Percentiles rank a stretch among this genome's conserved stretches.
These are phyloP conservation scores for Achaetomiella virescens DNA, from an alignment of 495 filamentous ascomycete species.

Conservation along the genomic window DNA sequence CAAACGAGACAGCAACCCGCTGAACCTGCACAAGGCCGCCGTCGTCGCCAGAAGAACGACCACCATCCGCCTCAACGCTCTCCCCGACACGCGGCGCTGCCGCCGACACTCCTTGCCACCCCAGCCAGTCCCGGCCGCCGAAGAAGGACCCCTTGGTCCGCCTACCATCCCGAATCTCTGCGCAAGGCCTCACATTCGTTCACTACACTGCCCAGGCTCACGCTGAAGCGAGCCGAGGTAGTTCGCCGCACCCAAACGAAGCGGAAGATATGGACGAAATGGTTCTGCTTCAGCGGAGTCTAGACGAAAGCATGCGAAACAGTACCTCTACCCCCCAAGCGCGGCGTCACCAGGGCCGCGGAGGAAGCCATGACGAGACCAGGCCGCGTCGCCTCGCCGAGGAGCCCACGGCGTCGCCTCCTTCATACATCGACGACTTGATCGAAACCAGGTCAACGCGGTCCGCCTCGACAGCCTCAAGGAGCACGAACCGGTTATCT, in stretches of 20 bases:
- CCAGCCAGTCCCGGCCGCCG: constrained; percentile 24
- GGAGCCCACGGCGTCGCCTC: constrained; percentile 20
- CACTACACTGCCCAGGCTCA: neutral
- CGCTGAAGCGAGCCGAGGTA: constrained; percentile 8
- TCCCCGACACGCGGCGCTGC: constrained; percentile 19
- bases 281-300: constrained; percentile 24
- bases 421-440: constrained; percentile 18
- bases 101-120: constrained; percentile 16
- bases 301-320: constrained; percentile 24
- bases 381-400: constrained; percentile 19
- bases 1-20: constrained; percentile 25
- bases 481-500: constrained; percentile 69
- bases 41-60: constrained; percentile 33
- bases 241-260: constrained; percentile 1
- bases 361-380: constrained; percentile 14
- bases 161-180: constrained; percentile 18
- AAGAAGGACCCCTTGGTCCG: constrained; percentile 19
- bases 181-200: constrained; percentile 24
- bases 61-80: constrained; percentile 7
- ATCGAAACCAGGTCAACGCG: constrained; percentile 47
- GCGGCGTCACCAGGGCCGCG: constrained; percentile 12
- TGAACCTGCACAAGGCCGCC: constrained; percentile 29
- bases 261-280: constrained; percentile 22
- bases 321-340: constrained; percentile 13
- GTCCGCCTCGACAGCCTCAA: constrained; percentile 49